phyloP scores from a whole-genome alignment of 306 rosid genomes.

The Parietaria judaica region DNA sequence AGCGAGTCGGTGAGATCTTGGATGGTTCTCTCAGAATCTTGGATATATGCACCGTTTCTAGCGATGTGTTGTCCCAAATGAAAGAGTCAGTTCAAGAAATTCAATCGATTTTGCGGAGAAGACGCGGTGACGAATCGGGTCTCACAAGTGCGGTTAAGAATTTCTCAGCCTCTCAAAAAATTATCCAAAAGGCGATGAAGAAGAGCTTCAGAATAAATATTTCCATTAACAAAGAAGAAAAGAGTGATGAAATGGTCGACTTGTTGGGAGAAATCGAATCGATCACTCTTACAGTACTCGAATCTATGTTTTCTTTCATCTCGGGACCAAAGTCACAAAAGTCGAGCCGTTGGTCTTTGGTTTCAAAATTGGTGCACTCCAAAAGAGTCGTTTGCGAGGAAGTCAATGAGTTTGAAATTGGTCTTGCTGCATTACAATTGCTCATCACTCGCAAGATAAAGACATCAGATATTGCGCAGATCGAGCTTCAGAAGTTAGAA shows the following conservation, averaged over 20 bases:
- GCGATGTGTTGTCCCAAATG: constrained; percentile 21
- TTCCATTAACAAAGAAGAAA: neutral
- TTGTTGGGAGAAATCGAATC: constrained; percentile 26
- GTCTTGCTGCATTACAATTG: constrained; percentile 2
- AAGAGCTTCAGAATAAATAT: neutral
- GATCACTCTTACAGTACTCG: constrained; percentile 14
- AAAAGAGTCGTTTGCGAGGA: constrained; percentile 11
- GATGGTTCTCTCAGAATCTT: constrained; percentile 31
- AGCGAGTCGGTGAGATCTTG: constrained; percentile 23
- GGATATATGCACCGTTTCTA: constrained; percentile 20
- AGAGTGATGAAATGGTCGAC: constrained; percentile 14
- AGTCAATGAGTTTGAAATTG: constrained; percentile 9
- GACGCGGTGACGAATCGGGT: constrained; percentile 3
- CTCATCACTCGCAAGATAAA: neutral
- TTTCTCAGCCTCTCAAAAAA: constrained; percentile 19
- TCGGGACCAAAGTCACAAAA: constrained; percentile 17
- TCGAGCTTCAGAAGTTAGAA: too few relatives aligned
- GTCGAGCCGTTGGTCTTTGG: constrained; percentile 8
- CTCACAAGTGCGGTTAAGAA: constrained; percentile 16
- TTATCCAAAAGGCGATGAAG: constrained; percentile 1
- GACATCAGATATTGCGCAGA: too few relatives aligned
- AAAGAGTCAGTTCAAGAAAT: constrained; percentile 15
- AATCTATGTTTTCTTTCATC: constrained; percentile 26
- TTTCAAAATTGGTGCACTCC: constrained; percentile 11
- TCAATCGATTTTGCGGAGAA: constrained; percentile 26